phyloP scores from a whole-genome alignment of 805 yeast species.

The Wickerhamiella shivajii region DNA sequence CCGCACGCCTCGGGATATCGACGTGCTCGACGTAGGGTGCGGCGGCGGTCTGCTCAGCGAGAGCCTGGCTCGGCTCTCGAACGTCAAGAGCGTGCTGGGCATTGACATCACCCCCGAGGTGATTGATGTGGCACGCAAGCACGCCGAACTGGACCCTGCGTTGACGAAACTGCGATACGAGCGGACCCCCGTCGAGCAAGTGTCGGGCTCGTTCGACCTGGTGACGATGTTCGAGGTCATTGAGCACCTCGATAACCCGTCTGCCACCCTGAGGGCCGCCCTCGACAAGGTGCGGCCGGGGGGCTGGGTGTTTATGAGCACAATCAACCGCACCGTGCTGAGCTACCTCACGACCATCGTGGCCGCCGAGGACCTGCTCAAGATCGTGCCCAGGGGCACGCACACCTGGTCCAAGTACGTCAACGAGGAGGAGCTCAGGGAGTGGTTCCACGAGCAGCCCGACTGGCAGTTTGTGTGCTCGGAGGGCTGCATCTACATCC shows the following conservation, averaged over 20 bases:
- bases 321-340: constrained; percentile 76
- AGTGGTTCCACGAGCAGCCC: constrained; percentile 41
- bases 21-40: constrained; percentile 82
- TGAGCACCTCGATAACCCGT: constrained; percentile 85
- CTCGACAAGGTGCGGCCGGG: constrained; percentile 56
- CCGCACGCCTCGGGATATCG: constrained; percentile 31
- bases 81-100: constrained; percentile 53
- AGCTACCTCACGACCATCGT: constrained; percentile 89
- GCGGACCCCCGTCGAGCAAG: constrained; percentile 46
- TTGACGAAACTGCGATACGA: constrained; percentile 47
- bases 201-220: constrained; percentile 42
- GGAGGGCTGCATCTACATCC: constrained; percentile 73
- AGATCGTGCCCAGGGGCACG: constrained; percentile 83
- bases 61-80: constrained; percentile 58
- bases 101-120: constrained; percentile 80
- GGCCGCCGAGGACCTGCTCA: constrained; percentile 67
- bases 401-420: constrained; percentile 81
- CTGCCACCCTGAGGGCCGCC: constrained; percentile 55
- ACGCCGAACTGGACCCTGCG: constrained; percentile 50
- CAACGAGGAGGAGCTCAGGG: constrained; percentile 52
- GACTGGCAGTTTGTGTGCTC: constrained; percentile 46
- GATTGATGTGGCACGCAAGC: constrained; percentile 60
- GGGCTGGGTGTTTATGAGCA: constrained; percentile 76
- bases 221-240: constrained; percentile 88
- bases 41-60: constrained; percentile 96